phyloP scores from a whole-genome alignment of 495 filamentous ascomycete species.

The Diplogelasinospora grovesii region DNA sequence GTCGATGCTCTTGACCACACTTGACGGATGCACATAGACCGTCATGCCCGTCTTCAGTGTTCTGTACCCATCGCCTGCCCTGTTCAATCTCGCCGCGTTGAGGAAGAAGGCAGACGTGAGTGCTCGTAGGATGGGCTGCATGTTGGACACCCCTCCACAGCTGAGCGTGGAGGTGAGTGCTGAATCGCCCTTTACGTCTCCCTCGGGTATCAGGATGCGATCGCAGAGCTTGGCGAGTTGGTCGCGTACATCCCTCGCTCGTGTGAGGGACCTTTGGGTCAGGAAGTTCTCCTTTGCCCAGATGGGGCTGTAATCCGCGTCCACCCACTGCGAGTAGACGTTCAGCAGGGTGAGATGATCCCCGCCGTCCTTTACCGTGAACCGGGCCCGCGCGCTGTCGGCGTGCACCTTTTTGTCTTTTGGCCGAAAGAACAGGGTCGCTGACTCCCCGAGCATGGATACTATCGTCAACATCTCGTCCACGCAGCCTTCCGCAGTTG shows the following conservation, averaged over 20 bases:
- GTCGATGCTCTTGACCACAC: slow-evolving; percentile 70
- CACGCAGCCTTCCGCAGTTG: slow-evolving; percentile 81
- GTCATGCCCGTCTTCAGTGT: slow-evolving; percentile 89
- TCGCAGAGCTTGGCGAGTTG: slow-evolving; percentile 94
- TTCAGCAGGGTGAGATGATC: slow-evolving; percentile 91
- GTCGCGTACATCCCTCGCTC: slow-evolving; percentile 88
- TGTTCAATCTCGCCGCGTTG: slow-evolving; percentile 81
- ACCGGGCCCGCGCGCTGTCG: slow-evolving; percentile 83
- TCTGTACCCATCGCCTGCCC: slow-evolving; percentile 84
- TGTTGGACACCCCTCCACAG: slow-evolving; percentile 64
- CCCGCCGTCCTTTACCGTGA: slow-evolving; percentile 87
- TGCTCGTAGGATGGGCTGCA: slow-evolving; percentile 75
- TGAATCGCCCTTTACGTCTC: no score
- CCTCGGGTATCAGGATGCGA: slow-evolving; percentile 73
- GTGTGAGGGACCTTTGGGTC: slow-evolving; percentile 76
- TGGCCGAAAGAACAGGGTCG: slow-evolving; percentile 87
- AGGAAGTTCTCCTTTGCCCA: slow-evolving; percentile 95
- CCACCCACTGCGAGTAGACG: slow-evolving; percentile 96
- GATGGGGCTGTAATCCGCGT: slow-evolving; percentile 79
- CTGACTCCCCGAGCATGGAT: slow-evolving; percentile 85
- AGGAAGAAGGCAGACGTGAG: slow-evolving; percentile 92
- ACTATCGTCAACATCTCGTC: slow-evolving; percentile 94
- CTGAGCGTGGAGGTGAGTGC: slow-evolving; percentile 58
- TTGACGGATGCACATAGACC: slow-evolving; percentile 85
- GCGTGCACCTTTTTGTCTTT: slow-evolving; percentile 98